These are phyloP conservation scores for Wickerhamiella kurtzmanii DNA, from an alignment of 805 yeast species.

Conservation along the genomic window DNA sequence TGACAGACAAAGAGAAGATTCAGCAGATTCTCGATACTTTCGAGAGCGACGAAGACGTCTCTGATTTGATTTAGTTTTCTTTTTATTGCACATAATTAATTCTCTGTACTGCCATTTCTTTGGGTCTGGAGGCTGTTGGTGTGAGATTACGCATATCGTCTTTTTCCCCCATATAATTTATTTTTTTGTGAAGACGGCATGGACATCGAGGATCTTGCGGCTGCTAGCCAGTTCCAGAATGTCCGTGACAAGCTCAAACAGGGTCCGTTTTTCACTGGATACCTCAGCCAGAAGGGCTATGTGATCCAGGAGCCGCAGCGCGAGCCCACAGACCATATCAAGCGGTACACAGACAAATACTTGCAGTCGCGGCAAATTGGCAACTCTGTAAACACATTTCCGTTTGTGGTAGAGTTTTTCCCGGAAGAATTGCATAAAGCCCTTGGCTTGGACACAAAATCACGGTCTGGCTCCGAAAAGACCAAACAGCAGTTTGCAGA, in stretches of 20 bases:
- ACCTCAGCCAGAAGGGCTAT: conserved; percentile 11
- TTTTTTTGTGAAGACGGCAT: too few species aligned
- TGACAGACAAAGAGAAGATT: conserved; percentile 7
- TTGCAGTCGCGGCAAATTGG: conserved; percentile 57
- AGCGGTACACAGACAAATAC: conserved; percentile 72
- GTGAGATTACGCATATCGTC: not conserved
- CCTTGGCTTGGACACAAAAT: conserved; percentile 37
- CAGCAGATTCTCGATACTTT: conserved; percentile 18
- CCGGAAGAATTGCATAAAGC: conserved; percentile 66
- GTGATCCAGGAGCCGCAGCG: conserved; percentile 11
- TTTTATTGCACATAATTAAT: not conserved
- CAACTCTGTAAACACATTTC: conserved; percentile 63
- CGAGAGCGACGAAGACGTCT: conserved; percentile 25
- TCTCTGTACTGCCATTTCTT: not conserved
- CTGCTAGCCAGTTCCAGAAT: conserved; percentile 1
- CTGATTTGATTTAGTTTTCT: conserved; percentile 21
- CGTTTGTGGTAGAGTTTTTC: conserved; percentile 54
- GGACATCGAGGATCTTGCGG: not conserved
- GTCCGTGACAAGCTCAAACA: conserved; percentile 9
- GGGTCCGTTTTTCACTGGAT: conserved; percentile 20
- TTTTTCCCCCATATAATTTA: not conserved
- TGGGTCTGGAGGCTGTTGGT: not conserved
- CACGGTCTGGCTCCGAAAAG: not conserved
- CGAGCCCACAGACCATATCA: conserved; percentile 45
- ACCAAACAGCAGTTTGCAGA: not conserved